Evolutionary conservation across 192 early-diverging fungal genomes (phyloP), one percentile per base, ranked within the genome.

Genomic region (Gaertneriomyces semiglobifer): DNA sequence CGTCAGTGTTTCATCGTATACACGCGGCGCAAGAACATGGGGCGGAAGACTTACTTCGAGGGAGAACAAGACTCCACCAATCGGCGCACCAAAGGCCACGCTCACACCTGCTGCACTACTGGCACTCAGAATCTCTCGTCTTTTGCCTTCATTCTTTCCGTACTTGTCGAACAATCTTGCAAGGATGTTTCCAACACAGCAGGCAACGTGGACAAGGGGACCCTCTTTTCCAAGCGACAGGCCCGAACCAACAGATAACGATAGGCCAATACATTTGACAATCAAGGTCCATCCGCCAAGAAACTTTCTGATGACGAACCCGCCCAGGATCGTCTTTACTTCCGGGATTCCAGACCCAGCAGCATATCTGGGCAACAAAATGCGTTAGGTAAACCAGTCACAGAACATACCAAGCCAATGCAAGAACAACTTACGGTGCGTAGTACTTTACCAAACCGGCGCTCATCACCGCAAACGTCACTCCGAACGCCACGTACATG

Each of bases 81-180:
- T 95, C 1, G 96, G 95, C 25, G 94, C 90, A 0, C 97, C 97
- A 81, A 99, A 98, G 5, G 95, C 96, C 5, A 95, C 93, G 0
- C 93, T 92, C 7, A 98, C 90, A n/a, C 96, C 97, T 4, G 97
- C 95, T 0, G 97, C 94, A 72, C 92, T 88, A 0, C 93, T 88
- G 6, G 82, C 82, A 55, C 72, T 77, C 74, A 83, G 60, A 10
- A 83, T 63, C 47, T 83, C 78, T 33, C 81, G 67, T 56, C 72
- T 73, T 44, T 79, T 78, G 2, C 83, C 88, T 78, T 93, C 90
- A 70, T 92, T 98, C 46, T 78, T 64, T 52, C 86, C 81, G 68
- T 93, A 93, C 66, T 90, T 90, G 40, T 74, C 70, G 62, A 94
- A 95, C 46, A 89, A 53, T 12, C 92, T 77, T 5, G 91, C 81